phyloP scores from a whole-genome alignment of 768 basidiomycete species.

The Tricholoma sp. region DNA sequence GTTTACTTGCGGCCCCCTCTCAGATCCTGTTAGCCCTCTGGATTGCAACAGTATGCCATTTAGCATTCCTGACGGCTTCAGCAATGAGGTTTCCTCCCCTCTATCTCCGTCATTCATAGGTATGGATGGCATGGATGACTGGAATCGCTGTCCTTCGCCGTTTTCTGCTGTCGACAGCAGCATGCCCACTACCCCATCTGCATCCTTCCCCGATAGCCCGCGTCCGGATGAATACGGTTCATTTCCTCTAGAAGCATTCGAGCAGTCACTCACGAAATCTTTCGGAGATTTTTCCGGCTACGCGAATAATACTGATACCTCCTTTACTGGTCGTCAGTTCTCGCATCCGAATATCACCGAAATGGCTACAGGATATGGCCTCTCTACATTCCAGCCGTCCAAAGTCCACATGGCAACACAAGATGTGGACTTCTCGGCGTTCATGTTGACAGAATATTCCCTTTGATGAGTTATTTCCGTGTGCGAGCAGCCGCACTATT shows the following conservation, averaged over 20 bases:
- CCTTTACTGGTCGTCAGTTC: slow-evolving; percentile 6
- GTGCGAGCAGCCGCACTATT: neutral
- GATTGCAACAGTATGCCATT: slow-evolving; percentile 9
- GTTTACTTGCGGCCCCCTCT: slow-evolving; percentile 24
- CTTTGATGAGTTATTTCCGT: slow-evolving; percentile 13
- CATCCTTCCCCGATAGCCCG: slow-evolving; percentile 22
- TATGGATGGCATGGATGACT: slow-evolving; percentile 30
- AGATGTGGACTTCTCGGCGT: slow-evolving; percentile 30
- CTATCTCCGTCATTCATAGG: slow-evolving; percentile 32
- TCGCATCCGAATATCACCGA: slow-evolving; percentile 10
- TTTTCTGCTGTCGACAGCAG: slow-evolving; percentile 27
- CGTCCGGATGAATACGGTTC: slow-evolving; percentile 23
- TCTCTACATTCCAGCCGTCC: slow-evolving; percentile 13
- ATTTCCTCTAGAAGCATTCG: slow-evolving; percentile 26
- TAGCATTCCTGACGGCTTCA: neutral
- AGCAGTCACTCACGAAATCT: slow-evolving; percentile 24
- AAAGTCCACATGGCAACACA: slow-evolving; percentile 21
- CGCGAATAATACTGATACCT: slow-evolving; percentile 10
- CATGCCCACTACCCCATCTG: slow-evolving; percentile 35
- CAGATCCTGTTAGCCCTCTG: slow-evolving; percentile 18
- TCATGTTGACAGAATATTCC: slow-evolving; percentile 30
- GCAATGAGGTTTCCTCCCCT: slow-evolving; percentile 11
- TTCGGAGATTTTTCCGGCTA: slow-evolving; percentile 19
- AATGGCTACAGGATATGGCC: slow-evolving; percentile 17
- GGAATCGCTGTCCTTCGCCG: slow-evolving; percentile 42